Evolutionary conservation across 148 eudicot genomes (phyloP).

Genomic region (Heliosperma pusillum): DNA sequence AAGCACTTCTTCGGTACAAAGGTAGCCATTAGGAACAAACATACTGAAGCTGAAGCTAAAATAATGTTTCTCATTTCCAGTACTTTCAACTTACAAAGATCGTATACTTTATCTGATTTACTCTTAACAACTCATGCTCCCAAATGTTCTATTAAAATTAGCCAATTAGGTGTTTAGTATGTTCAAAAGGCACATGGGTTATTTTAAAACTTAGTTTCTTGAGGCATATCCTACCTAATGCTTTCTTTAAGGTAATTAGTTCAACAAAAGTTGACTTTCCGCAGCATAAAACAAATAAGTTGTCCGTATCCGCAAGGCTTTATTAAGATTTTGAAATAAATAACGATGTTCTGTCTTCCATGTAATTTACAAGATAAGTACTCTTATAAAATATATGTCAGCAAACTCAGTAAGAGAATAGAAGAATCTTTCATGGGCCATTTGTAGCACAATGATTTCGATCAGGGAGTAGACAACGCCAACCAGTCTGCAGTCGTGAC

Average conservation of each 20-base stretch:
- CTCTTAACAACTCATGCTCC: background rate
- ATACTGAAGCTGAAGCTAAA: background rate
- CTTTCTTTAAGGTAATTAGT: background rate
- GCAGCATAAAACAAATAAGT: background rate
- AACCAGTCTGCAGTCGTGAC: too few relatives aligned
- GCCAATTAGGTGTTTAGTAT: background rate
- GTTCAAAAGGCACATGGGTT: background rate
- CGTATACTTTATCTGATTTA: background rate
- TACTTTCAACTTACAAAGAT: background rate
- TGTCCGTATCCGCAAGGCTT: background rate
- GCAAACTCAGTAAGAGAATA: background rate
- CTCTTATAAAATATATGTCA: background rate
- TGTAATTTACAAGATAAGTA: background rate
- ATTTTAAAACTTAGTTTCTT: background rate
- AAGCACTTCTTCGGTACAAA: background rate
- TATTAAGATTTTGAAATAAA: background rate
- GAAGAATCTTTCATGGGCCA: too few relatives aligned
- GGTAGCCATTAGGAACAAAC: conserved; percentile 8
- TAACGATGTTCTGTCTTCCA: background rate
- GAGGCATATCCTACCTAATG: background rate
- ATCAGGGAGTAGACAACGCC: too few relatives aligned
- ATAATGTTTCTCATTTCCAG: background rate
- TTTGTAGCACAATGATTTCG: too few relatives aligned
- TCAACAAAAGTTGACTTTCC: conserved; percentile 7
- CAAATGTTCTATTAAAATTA: background rate